phyloP scores from a whole-genome alignment of 2,329 filamentous ascomycete genomes.

The Lecanicillium sp. region DNA sequence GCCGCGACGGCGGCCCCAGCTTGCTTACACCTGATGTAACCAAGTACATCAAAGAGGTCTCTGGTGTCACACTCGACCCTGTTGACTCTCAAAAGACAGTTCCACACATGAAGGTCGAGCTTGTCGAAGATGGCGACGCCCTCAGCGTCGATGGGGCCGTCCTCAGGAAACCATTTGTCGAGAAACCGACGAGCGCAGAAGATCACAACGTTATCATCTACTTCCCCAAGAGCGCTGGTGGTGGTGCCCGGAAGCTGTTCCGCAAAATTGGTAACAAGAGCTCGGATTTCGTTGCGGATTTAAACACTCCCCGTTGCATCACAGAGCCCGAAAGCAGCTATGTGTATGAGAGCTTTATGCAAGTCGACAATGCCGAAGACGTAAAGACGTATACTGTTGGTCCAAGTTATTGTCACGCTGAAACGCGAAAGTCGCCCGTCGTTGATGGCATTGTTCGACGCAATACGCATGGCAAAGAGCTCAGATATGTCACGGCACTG shows the following conservation, averaged over 20 bases:
- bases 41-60: slow-evolving; percentile 72
- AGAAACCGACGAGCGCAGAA: slow-evolving; percentile 96
- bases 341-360: slow-evolving; percentile 95
- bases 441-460: slow-evolving; percentile 93
- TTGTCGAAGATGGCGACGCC: slow-evolving; percentile 86
- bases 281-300: slow-evolving; percentile 79
- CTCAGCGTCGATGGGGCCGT: slow-evolving; percentile 78
- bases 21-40: slow-evolving; percentile 74
- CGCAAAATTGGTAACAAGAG: slow-evolving; percentile 98
- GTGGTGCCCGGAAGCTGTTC: slow-evolving; percentile 87
- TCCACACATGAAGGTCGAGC: slow-evolving; percentile 66
- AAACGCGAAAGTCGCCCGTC: slow-evolving; percentile 94
- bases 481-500: slow-evolving; percentile 87
- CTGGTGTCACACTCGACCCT: slow-evolving; percentile 69
- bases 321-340: slow-evolving; percentile 78
- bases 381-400: slow-evolving; percentile 98
- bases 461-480: slow-evolving; percentile 95
- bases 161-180: slow-evolving; percentile 90
- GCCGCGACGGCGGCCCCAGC: slow-evolving; percentile 80
- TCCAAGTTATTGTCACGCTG: slow-evolving; percentile 86
- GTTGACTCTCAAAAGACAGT: slow-evolving; percentile 57
- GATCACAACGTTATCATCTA: slow-evolving; percentile 99
- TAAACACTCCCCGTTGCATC: slow-evolving; percentile 72
- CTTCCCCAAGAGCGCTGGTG: slow-evolving; percentile 79
- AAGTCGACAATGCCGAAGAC: slow-evolving; percentile 94